Percentiles rank a stretch among this genome's conserved stretches.
These are phyloP conservation scores for Spirogloea muscicola DNA, from an alignment of 139 green algal species.

Conservation along the genomic window DNA sequence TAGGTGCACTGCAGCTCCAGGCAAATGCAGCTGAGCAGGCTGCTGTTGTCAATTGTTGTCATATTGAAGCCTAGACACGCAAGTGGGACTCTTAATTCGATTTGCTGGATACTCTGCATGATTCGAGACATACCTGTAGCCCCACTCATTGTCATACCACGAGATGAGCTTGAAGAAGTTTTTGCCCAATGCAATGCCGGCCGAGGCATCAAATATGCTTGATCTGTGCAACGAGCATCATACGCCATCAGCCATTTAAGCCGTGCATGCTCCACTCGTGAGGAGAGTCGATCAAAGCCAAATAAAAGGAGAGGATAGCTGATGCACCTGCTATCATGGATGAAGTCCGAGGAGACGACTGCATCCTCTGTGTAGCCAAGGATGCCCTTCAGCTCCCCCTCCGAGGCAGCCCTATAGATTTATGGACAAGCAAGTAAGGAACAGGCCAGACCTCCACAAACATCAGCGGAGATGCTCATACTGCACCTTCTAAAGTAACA, in stretches of 20 bases:
- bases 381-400: constrained; percentile 79
- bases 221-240: constrained; percentile 8
- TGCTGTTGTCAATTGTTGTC: background rate
- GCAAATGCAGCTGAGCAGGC: too few relatives aligned
- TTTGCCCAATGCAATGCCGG: constrained; percentile 38
- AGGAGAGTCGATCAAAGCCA: too few relatives aligned
- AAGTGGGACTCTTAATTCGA: too few relatives aligned
- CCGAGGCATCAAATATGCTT: constrained; percentile 12
- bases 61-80: constrained; percentile 52
- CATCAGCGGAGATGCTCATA: too few relatives aligned
- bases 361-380: constrained; percentile 88
- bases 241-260: background rate
- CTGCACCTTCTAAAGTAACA: too few relatives aligned
- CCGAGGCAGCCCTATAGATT: constrained; percentile 39
- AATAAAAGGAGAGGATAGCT: background rate
- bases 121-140: constrained; percentile 48
- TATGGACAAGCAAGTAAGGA: too few relatives aligned
- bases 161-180: constrained; percentile 53
- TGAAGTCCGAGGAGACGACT: constrained; percentile 92
- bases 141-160: constrained; percentile 98
- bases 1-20: constrained; percentile 25
- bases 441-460: too few relatives aligned
- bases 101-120: too few relatives aligned
- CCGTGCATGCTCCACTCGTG: too few relatives aligned
- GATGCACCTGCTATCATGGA: constrained; percentile 58